A percentile compares a stretch with the other conserved stretches of the same genome.
These are phyloP conservation scores for Penicillium ucsense DNA, from an alignment of 495 filamentous ascomycete species.

Conservation along the genomic window DNA sequence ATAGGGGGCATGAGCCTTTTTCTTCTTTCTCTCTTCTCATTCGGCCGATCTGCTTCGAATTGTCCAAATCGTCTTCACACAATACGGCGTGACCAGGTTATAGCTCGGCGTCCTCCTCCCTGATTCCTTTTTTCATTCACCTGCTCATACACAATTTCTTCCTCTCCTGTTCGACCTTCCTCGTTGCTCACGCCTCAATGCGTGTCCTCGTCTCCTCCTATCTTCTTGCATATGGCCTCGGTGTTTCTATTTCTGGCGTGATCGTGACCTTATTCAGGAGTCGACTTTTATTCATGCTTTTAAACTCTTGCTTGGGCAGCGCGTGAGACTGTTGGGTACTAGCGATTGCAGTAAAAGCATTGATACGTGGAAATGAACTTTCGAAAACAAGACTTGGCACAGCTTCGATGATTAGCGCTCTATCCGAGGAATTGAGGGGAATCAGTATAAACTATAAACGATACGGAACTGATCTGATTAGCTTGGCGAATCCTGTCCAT, in stretches of 20 bases:
- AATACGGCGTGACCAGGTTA: too few relatives aligned
- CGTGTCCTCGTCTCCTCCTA: neutral
- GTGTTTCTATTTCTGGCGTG: constrained; percentile 13
- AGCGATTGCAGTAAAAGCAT: too few relatives aligned
- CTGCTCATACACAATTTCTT: neutral
- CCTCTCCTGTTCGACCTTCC: neutral
- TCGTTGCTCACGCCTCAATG: neutral
- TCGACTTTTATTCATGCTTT: neutral
- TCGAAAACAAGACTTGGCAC: too few relatives aligned
- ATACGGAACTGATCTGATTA: too few relatives aligned
- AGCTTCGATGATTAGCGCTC: too few relatives aligned
- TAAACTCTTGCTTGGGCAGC: neutral
- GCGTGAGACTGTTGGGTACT: neutral
- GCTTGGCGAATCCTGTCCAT: too few relatives aligned
- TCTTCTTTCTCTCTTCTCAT: neutral
- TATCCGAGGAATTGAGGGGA: too few relatives aligned
- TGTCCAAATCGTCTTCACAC: too few relatives aligned
- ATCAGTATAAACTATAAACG: too few relatives aligned
- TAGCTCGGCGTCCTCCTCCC: too few relatives aligned
- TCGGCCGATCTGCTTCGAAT: too few relatives aligned
- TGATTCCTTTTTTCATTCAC: neutral
- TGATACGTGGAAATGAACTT: too few relatives aligned
- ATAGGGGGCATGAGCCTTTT: neutral
- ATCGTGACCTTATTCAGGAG: neutral
- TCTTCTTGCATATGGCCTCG: constrained; percentile 10